Evolutionary conservation across 164 flowering plant species (phyloP), one percentile per base, ranked within the genome.

Genomic region (Echeveria elegans): DNA sequence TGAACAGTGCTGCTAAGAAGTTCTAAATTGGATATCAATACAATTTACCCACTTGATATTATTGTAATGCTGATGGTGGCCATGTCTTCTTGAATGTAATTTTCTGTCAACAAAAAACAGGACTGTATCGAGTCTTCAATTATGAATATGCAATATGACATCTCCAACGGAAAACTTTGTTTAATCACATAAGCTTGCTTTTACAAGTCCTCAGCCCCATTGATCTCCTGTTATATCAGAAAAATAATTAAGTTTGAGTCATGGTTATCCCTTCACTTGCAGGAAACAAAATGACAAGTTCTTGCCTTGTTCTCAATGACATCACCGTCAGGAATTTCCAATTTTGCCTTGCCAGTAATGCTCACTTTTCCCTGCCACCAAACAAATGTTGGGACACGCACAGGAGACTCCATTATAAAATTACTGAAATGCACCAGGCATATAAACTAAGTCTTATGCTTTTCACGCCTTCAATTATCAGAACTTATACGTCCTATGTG

Each of bases 241-340:
- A 45, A 59, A 12, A 58, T 19, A 63, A 41, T 21, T 0, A 63
- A 63, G 15, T 63, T n/a, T n/a, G 24, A 5, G 18, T 21, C 7
- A 19, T 21, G n/a, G 41, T 65, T n/a, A 14, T 14, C 50, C n/a
- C 1, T 11, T 7, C 7, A 29, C 29, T 6, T 15, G 23, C 18
- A 53, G 24, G n/a, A 40, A 56, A 26, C 32, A 29, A 5, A 11
- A 24, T 45, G 24, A 18, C 12, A 15, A 32, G 4, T 8, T 28
- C 34, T 67, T 73, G 81, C 88, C 86, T 72, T 77, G 69, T 85
- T 72, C 34, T 76, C 78, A 41, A 85, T 56, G 38, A 77, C 82
- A 19, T 69, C 71, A 21, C 79, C 79, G 64, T 81, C 84, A 45
- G 86, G 84, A 24, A 83, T 77, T 68, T 76, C 81, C 63, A 85